Conservation (phyloP, 2,329 filamentous ascomycete genomes). For the Ilyonectria destructans region DNA sequence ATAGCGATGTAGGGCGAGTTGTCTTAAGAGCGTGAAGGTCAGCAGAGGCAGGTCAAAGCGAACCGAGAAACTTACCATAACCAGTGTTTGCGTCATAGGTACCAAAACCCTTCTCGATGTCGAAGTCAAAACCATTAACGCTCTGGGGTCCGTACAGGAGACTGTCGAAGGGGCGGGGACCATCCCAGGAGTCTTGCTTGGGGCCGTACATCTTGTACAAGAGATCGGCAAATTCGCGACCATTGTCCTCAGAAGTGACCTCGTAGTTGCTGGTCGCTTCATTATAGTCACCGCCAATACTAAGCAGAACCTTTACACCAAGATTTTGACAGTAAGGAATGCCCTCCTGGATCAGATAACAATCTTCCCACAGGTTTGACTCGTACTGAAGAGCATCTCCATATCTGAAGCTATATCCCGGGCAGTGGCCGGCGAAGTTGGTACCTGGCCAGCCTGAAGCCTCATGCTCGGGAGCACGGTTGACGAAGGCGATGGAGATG, state of each 20-base stretch:
- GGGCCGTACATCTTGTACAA: conserved; percentile 59
- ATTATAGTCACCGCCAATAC: conserved; percentile 57
- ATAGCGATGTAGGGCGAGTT: conserved; percentile 58
- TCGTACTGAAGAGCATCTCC: conserved; percentile 33
- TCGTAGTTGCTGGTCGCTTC: conserved; percentile 52
- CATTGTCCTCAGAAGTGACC: conserved; percentile 52
- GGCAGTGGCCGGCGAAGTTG: conserved; percentile 60
- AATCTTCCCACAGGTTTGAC: conserved; percentile 56
- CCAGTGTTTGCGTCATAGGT: background rate
- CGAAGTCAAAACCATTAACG: conserved; percentile 63
- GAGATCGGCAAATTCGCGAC: conserved; percentile 57
- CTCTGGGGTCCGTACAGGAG: conserved; percentile 40
- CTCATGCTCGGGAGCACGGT: conserved; percentile 56
- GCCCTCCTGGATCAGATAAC: conserved; percentile 56
- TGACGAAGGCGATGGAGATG: conserved; percentile 59
- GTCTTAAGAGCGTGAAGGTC: conserved; percentile 40
- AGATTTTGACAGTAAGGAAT: conserved; percentile 60
- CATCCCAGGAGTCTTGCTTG: conserved; percentile 49
- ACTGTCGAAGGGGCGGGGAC: conserved; percentile 60
- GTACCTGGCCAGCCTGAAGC: conserved; percentile 55
- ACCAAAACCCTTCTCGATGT: conserved; percentile 56
- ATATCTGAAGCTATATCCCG: conserved; percentile 47
- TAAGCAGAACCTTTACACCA: conserved; percentile 62
- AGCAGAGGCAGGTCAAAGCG: background rate
- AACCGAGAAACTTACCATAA: conserved; percentile 48